Evolutionary conservation across 2,329 filamentous ascomycete species (phyloP), one percentile per base, ranked within the genome.

Genomic region (Penicillium sp.): DNA sequence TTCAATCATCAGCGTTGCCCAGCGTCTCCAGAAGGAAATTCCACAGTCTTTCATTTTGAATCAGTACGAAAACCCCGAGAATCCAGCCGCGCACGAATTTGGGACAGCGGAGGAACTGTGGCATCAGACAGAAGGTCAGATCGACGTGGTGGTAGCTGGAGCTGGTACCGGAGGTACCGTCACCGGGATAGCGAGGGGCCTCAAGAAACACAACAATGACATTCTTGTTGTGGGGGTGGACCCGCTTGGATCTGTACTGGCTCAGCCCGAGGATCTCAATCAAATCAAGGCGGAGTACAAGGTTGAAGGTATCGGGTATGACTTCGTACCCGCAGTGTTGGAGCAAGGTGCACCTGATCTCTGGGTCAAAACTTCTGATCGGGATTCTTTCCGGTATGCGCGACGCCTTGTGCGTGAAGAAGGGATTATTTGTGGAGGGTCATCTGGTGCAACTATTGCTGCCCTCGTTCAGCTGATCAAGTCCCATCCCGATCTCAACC

Each of bases 281-380:
- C 87, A 89, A 61, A 82, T 85, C 67, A 82, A 84, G 56, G 90
- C 94, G 67, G 84, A 89, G 71, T 96, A 96, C 80, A 96, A 96
- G 78, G 91, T 96, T 1, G 92, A 96, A 78, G 92, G 92, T 32
- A 96, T 96, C 63, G 92, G 92, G n/a, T 96, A 96, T 71, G 92
- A 96, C 73, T 96, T 96, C 72, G 87, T 96, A 55, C 92, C 92
- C 3, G 90, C 95, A 27, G 92, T 96, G 6, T 79, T 96, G 47
- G 85, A 91, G 61, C 89, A 87, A 68, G 75, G 85, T 22, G 72
- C 83, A 3, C 88, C 96, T 14, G 89, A 95, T 73, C 86, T 86
- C 70, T 96, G 92, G 92, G 95, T 95, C 80, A 96, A 96, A 84
- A 96, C 92, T 3, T 88, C 92, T 59, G 92, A 96, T 70, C 81